Evolutionary conservation across 441 rosid genomes (phyloP).

Genomic region (Pelargonium fulgidum): DNA sequence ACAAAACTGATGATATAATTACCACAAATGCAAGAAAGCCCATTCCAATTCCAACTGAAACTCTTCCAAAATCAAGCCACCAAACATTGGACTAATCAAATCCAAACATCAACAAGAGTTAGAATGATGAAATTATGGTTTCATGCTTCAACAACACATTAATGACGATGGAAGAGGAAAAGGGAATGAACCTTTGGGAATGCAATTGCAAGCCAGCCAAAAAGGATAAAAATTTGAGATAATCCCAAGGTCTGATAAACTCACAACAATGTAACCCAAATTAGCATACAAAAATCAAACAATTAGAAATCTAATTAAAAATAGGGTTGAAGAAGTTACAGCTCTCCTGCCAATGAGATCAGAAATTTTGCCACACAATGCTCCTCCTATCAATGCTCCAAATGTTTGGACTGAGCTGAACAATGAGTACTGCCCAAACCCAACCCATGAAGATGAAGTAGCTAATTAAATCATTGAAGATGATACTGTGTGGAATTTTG

Average conservation of each 20-base stretch:
- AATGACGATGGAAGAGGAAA: neutral
- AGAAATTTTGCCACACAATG: slow-evolving; percentile 49
- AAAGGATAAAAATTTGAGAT: slow-evolving; percentile 28
- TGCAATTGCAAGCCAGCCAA: slow-evolving; percentile 36
- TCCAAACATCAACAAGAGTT: slow-evolving; percentile 3
- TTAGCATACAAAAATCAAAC: neutral
- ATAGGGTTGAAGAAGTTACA: slow-evolving; percentile 30
- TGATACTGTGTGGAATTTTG: neutral
- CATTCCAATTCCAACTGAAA: slow-evolving; percentile 26
- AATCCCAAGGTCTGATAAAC: slow-evolving; percentile 50
- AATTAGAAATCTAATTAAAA: too few relatives aligned
- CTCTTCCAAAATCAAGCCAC: slow-evolving; percentile 31
- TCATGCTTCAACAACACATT: neutral
- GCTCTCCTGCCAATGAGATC: slow-evolving; percentile 59
- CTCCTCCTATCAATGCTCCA: slow-evolving; percentile 70
- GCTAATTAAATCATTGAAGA: neutral
- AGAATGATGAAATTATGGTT: neutral
- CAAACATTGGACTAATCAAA: slow-evolving; percentile 7
- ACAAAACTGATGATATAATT: neutral
- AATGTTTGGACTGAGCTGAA: slow-evolving; percentile 65
- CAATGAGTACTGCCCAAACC: slow-evolving; percentile 50
- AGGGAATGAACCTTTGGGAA: slow-evolving; percentile 25
- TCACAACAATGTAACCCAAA: slow-evolving; percentile 18
- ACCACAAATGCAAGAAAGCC: slow-evolving; percentile 26
- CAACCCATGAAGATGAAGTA: neutral